These are phyloP conservation scores for Acanthamoeba quina DNA, from an alignment of 208 protist species.

Conservation along the genomic window DNA sequence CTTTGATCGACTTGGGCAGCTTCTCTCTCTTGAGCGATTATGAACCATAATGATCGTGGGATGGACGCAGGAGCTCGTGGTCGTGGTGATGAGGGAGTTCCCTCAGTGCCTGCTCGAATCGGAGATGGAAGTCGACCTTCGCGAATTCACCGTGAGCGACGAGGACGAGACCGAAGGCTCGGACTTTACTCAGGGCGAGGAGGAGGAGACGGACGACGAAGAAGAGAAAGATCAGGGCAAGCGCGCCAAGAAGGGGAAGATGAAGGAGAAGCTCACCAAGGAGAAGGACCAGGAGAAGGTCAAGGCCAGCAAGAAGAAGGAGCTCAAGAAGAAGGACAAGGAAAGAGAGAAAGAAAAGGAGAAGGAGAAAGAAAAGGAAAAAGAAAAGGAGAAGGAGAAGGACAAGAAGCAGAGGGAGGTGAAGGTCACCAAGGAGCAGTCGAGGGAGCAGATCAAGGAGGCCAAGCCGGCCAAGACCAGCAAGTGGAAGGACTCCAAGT, in stretches of 20 bases:
- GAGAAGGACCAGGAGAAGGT: conserved; percentile 9
- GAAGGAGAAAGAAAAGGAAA: not conserved
- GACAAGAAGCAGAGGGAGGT: conserved; percentile 33
- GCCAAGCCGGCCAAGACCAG: conserved; percentile 1
- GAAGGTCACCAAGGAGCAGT: conserved; percentile 32
- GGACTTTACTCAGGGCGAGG: conserved; percentile 14
- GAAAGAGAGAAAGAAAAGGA: conserved; percentile 20
- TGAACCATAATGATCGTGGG: not conserved
- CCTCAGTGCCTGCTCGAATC: conserved; percentile 47
- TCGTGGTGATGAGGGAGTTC: conserved; percentile 18
- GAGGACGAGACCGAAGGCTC: conserved; percentile 64
- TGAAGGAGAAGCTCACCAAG: not conserved
- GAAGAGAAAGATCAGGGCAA: conserved; percentile 21
- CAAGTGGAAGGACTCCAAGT: conserved; percentile 55
- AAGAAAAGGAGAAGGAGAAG: conserved; percentile 56
- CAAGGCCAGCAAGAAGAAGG: not conserved
- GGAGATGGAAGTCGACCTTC: conserved; percentile 50
- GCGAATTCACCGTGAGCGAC: conserved; percentile 53
- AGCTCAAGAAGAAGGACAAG: not conserved
- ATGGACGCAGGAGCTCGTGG: conserved; percentile 43
- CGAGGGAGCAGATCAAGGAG: conserved; percentile 10
- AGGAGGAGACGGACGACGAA: conserved; percentile 42
- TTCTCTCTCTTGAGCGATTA: not conserved
- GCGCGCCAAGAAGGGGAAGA: not conserved
- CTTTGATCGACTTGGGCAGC: not conserved